Base-by-base conservation (phyloP, 768 basidiomycete genomes). In the Pleurotus tuber-regium region DNA sequence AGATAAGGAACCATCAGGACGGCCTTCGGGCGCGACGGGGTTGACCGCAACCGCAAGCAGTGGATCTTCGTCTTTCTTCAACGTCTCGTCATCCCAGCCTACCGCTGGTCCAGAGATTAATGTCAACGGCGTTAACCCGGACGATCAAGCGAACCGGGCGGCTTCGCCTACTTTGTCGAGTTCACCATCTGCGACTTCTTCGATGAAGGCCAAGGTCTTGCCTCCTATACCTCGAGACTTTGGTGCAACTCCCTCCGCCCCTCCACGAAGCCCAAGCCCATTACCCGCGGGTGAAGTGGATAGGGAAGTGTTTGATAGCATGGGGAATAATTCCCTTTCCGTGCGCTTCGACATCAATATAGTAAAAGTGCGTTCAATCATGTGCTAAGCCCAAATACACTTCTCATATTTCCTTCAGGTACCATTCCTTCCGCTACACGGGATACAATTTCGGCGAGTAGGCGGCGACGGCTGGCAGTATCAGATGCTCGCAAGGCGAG, bases 301-400 rank as follows among this genome's bases (percentile, higher is more conserved):
- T 54, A 71, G 76, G 16, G 84, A 86, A 21, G 63, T 84, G 49
- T 88, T 90, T 58, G 91, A 90, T 59, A 80, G 66, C 57, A 81
- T 89, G 63, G 84, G 84, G 23, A 82, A 83, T 52, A 91, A 84
- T 66, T 83, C 83, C 36, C 65, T 98, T 55, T 86, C 91, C 56
- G 96, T 99, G 9, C 81, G 92, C 55, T 99, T 98, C 67, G 96
- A 99, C 69, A 91, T 98, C 54, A 95, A 89, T 65, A 87, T 99
- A 58, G 92, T 99, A 66, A 98, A 98, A 82, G 94, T 95, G 57
- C 14, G 85, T 68, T 24, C 11, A 33, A 56, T 31, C 29, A 11
- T 31, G 16, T 40, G 38, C 24, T 36, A 21, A 43, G 10, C 31
- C 25, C 24, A 50, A 50, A 30, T 49, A 54, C 26, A 38, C 54